Percentiles rank a stretch among this genome's conserved stretches.
phyloP scores from a whole-genome alignment of 2,329 filamentous ascomycete species.

The Ascochyta fabae region DNA sequence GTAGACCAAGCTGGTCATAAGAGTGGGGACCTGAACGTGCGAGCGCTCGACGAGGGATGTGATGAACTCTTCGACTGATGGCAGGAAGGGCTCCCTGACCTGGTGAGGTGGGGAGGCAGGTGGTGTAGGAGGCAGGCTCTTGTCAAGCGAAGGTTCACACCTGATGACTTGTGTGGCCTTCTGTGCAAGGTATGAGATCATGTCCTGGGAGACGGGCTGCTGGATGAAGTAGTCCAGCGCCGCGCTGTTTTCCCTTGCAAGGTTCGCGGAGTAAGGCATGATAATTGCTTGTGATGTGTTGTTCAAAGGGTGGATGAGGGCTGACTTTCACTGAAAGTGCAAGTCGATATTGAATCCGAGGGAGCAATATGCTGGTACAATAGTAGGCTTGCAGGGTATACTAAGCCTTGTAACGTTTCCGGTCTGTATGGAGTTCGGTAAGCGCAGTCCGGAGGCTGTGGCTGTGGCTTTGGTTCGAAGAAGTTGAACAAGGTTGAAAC shows the following conservation, averaged over 20 bases:
- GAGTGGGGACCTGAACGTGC: constrained; percentile 94
- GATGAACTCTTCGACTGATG: constrained; percentile 89
- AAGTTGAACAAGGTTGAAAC: constrained; percentile 38
- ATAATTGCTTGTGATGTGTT: constrained; percentile 24
- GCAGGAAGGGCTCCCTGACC: constrained; percentile 64
- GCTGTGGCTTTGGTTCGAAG: constrained; percentile 35
- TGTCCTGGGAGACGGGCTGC: constrained; percentile 73
- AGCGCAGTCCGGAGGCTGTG: constrained; percentile 44
- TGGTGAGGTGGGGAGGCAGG: constrained; percentile 64
- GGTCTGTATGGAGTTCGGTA: constrained; percentile 42
- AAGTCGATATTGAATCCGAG: constrained; percentile 9
- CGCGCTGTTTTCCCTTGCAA: constrained; percentile 66
- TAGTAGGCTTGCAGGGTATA: constrained; percentile 22
- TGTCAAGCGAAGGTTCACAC: constrained; percentile 67
- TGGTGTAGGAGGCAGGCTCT: constrained; percentile 63
- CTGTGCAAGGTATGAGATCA: constrained; percentile 78
- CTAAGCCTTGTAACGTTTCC: constrained; percentile 43
- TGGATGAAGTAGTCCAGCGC: constrained; percentile 84
- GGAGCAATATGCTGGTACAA: constrained; percentile 28
- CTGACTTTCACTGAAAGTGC: constrained; percentile 12
- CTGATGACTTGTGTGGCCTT: constrained; percentile 80
- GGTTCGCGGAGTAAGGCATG: constrained; percentile 56
- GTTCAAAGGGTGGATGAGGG: constrained; percentile 19
- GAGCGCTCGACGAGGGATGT: constrained; percentile 87
- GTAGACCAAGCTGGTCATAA: constrained; percentile 97